Conservation (phyloP, 257 asterid species). For the Fraxinus pennsylvanica region DNA sequence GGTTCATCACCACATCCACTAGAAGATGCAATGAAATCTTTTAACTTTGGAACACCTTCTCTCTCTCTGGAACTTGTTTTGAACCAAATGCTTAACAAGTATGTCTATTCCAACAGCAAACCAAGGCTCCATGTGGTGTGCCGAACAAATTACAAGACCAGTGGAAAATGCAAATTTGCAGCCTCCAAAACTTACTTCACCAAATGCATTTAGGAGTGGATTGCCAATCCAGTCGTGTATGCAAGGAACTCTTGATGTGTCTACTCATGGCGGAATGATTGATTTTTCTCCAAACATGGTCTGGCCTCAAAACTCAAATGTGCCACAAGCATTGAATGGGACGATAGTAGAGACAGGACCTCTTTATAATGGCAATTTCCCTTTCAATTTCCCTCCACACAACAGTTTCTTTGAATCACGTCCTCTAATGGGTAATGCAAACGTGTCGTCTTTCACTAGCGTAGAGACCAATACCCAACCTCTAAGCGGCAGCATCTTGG, state of each 20-base stretch:
- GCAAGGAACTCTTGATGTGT: slow-evolving; percentile 44
- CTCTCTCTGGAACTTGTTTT: slow-evolving; percentile 1
- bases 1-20: not conserved
- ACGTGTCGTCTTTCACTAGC: slow-evolving; percentile 62
- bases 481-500: slow-evolving; percentile 52
- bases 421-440: slow-evolving; percentile 59
- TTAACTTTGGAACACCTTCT: not conserved
- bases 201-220: slow-evolving; percentile 41
- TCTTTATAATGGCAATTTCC: slow-evolving; percentile 53
- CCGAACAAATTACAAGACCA: not conserved
- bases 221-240: slow-evolving; percentile 48
- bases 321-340: slow-evolving; percentile 49
- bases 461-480: slow-evolving; percentile 63
- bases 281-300: slow-evolving; percentile 52
- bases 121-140: not conserved
- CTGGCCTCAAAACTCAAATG: slow-evolving; percentile 50
- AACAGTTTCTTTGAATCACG: slow-evolving; percentile 56
- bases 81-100: slow-evolving; percentile 17
- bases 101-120: slow-evolving; percentile 38
- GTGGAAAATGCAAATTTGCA: slow-evolving; percentile 30
- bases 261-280: slow-evolving; percentile 40
- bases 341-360: slow-evolving; percentile 54
- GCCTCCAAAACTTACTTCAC: slow-evolving; percentile 14
- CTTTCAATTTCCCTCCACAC: slow-evolving; percentile 51
- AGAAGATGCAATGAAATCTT: not conserved